phyloP scores from a whole-genome alignment of 192 early-diverging fungal species.

The Gaertneriomyces semiglobifer region DNA sequence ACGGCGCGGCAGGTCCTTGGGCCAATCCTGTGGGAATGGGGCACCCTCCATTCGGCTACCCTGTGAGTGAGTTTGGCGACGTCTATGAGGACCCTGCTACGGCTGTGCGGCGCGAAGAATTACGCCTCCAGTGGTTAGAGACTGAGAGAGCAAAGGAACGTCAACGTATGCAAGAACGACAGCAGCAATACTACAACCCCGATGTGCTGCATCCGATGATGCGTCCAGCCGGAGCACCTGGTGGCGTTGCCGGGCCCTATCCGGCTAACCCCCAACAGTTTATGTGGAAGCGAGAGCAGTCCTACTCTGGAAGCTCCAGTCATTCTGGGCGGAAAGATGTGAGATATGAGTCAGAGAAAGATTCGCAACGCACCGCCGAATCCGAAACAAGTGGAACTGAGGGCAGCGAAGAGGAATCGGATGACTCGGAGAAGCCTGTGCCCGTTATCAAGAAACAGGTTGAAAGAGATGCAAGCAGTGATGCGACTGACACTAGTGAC shows the following conservation, averaged over 20 bases:
- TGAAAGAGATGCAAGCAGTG: neutral
- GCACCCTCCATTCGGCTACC: constrained; percentile 12
- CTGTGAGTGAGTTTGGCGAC: constrained; percentile 26
- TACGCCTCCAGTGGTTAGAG: constrained; percentile 23
- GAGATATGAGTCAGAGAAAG: neutral
- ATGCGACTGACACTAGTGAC: neutral
- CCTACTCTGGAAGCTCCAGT: constrained; percentile 4
- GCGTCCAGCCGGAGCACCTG: neutral
- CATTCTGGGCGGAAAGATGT: neutral
- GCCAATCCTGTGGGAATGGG: neutral
- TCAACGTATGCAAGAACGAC: constrained; percentile 22
- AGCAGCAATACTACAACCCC: constrained; percentile 14
- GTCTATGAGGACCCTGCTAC: constrained; percentile 20
- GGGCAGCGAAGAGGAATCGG: constrained; percentile 1
- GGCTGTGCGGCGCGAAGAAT: constrained; percentile 24
- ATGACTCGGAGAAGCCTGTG: neutral
- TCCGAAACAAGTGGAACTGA: neutral
- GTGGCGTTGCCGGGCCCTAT: neutral
- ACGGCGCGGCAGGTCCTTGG: constrained; percentile 1
- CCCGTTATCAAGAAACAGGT: neutral
- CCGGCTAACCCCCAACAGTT: constrained; percentile 1
- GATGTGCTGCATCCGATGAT: neutral
- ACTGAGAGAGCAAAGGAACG: constrained; percentile 24
- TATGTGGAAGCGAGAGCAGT: constrained; percentile 12
- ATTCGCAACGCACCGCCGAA: constrained; percentile 6